A percentile compares a stretch with the other conserved stretches of the same genome.
phyloP scores from a whole-genome alignment of 2,329 filamentous ascomycete genomes.

The Aspergillus ochraceus region DNA sequence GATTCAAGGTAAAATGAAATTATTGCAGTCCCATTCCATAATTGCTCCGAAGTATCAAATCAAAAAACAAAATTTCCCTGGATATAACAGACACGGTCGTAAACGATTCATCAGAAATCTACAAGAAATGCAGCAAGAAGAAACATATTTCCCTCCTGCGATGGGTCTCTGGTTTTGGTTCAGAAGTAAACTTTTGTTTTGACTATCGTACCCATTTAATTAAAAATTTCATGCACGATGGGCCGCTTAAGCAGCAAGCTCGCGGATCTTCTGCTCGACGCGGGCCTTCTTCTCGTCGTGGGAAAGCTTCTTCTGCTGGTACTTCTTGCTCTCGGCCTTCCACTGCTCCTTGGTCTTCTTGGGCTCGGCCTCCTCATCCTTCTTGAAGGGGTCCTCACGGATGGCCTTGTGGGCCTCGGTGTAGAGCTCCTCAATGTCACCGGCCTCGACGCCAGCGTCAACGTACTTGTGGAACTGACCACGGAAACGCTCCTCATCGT shows the following conservation, averaged over 20 bases:
- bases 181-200: constrained; percentile 25
- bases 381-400: constrained; percentile 97
- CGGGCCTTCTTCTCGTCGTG: constrained; percentile 79
- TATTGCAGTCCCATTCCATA: constrained; percentile 11
- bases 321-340: constrained; percentile 95
- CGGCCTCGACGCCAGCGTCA: constrained; percentile 93
- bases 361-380: constrained; percentile 68
- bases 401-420: constrained; percentile 92
- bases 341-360: constrained; percentile 98
- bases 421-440: constrained; percentile 96
- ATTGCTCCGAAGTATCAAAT: constrained; percentile 32
- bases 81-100: constrained; percentile 28
- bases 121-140: constrained; percentile 21
- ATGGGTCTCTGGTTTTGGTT: constrained; percentile 22
- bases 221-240: constrained; percentile 22
- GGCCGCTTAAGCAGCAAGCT: constrained; percentile 56
- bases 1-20: constrained; percentile 10
- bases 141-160: constrained; percentile 24
- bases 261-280: constrained; percentile 88
- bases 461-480: constrained; percentile 97
- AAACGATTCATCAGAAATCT: constrained; percentile 20
- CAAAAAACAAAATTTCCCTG: constrained; percentile 21
- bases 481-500: constrained; percentile 99
- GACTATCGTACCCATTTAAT: constrained; percentile 26
- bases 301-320: constrained; percentile 72